phyloP scores from a whole-genome alignment of 2,329 filamentous ascomycete genomes.

The Pseudogymnoascus sp. region DNA sequence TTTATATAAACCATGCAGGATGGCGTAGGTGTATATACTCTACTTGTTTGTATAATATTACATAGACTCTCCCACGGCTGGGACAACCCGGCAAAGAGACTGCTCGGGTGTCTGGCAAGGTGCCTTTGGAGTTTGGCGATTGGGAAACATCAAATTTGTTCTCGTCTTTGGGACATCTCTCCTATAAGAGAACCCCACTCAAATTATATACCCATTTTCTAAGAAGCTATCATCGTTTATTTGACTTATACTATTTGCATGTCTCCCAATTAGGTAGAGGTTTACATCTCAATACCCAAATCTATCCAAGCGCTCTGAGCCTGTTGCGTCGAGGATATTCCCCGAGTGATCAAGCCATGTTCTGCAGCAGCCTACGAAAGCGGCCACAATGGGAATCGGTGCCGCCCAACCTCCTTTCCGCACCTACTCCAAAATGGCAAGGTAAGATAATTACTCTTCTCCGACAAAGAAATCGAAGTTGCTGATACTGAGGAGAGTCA shows the following conservation, averaged over 20 bases:
- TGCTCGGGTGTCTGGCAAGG: background rate
- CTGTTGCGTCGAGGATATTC: background rate
- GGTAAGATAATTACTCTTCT: conserved; percentile 18
- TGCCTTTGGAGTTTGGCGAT: background rate
- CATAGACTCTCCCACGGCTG: background rate
- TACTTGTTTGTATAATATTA: conserved; percentile 6
- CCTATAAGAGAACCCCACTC: conserved; percentile 1
- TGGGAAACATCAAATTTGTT: background rate
- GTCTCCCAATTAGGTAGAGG: background rate
- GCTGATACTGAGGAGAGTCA: conserved; percentile 18
- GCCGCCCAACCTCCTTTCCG: conserved; percentile 22
- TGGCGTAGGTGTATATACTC: background rate
- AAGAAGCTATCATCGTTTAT: background rate
- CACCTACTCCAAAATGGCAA: conserved; percentile 24
- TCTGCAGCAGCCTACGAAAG: conserved; percentile 27
- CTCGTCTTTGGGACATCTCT: background rate
- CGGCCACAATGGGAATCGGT: conserved; percentile 25
- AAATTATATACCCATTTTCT: conserved; percentile 4
- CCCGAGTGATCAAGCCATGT: conserved; percentile 21
- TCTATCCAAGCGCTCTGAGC: background rate
- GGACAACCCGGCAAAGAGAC: background rate
- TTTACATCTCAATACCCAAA: background rate
- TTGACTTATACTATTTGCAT: background rate
- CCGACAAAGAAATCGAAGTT: background rate
- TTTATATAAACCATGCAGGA: background rate